Percentiles rank a stretch among this genome's conserved stretches.
Evolutionary conservation across 2,329 filamentous ascomycete species (phyloP).

Genomic region (Ophiostoma montium): DNA sequence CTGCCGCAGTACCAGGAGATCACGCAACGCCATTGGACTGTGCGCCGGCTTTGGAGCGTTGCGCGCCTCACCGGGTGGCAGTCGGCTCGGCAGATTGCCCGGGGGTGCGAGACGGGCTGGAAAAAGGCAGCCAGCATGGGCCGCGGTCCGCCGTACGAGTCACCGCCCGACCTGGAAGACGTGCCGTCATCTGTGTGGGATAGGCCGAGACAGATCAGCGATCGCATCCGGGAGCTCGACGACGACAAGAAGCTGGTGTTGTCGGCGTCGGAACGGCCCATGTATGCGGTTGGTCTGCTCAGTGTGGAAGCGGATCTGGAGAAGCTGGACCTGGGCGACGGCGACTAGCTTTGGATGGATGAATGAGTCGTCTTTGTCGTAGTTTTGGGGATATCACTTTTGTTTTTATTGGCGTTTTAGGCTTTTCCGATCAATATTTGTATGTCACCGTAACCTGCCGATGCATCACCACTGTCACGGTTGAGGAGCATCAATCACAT

Average conservation of each 20-base stretch:
- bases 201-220: constrained; percentile 36
- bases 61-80: constrained; percentile 77
- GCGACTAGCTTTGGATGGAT: no score
- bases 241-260: constrained; percentile 38
- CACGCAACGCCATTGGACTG: constrained; percentile 62
- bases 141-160: constrained; percentile 59
- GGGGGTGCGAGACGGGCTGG: constrained; percentile 78
- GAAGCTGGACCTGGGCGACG: constrained; percentile 35
- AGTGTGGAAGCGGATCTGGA: constrained; percentile 65
- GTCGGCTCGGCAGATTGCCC: constrained; percentile 65
- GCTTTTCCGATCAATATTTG: no score
- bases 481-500: no score
- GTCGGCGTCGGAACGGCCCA: constrained; percentile 47
- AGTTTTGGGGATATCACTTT: no score
- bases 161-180: constrained; percentile 26
- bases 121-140: constrained; percentile 57
- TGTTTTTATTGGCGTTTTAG: no score
- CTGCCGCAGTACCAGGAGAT: constrained; percentile 53
- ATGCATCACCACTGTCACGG: no score
- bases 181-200: constrained; percentile 31
- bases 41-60: constrained; percentile 61
- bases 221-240: constrained; percentile 33
- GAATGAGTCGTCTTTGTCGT: no score
- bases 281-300: constrained; percentile 67
- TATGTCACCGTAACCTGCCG: no score